phyloP scores from a whole-genome alignment of 1,284 basidiomycete genomes.

The Agaricales sp. region DNA sequence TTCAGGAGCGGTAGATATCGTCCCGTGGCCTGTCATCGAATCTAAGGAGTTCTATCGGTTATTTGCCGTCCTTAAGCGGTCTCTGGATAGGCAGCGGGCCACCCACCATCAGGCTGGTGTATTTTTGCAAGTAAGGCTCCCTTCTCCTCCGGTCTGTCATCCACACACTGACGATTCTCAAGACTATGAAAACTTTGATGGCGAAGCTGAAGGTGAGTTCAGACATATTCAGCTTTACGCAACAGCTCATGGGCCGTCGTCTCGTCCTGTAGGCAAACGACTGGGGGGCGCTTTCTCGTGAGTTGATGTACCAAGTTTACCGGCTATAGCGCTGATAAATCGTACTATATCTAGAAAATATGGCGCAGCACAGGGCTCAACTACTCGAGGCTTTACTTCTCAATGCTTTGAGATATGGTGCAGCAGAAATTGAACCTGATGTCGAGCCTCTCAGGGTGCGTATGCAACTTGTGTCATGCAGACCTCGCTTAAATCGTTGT shows the following conservation, averaged over 20 bases:
- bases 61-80: conserved; percentile 34
- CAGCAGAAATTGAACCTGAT: conserved; percentile 32
- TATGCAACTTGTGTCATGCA: too few relatives aligned
- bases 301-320: too few relatives aligned
- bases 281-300: conserved; percentile 53
- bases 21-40: conserved; percentile 60
- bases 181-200: conserved; percentile 47
- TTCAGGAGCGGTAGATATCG: conserved; percentile 40
- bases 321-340: too few relatives aligned
- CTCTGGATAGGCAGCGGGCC: conserved; percentile 33
- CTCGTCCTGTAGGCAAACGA: conserved; percentile 50
- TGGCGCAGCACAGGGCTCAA: conserved; percentile 43
- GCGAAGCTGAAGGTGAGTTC: conserved; percentile 47
- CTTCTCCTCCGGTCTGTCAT: too few relatives aligned
- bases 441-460: conserved; percentile 39
- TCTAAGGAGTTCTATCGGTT: conserved; percentile 46
- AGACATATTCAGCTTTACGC: not conserved
- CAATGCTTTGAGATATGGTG: conserved; percentile 35
- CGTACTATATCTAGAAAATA: conserved; percentile 35
- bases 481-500: too few relatives aligned
- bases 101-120: conserved; percentile 41
- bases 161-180: too few relatives aligned
- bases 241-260: too few relatives aligned
- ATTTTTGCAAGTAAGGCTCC: conserved; percentile 34
- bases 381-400: conserved; percentile 29